Evolutionary conservation across 345 rosid genomes (phyloP).

Genomic region (Toxicodendron radicans): DNA sequence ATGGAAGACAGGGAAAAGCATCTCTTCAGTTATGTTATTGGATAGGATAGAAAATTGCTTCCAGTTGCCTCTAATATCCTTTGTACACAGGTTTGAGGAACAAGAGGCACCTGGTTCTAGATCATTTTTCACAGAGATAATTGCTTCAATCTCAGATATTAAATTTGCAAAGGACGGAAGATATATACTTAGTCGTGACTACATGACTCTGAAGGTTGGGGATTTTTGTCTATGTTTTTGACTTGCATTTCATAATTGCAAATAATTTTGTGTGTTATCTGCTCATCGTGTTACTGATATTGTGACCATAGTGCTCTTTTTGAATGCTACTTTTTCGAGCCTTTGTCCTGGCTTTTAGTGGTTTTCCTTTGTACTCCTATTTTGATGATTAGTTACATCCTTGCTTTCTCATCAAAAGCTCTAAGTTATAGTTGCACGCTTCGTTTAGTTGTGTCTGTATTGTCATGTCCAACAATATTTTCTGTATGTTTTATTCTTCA

Average conservation of each 20-base stretch:
- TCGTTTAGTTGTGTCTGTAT: neutral
- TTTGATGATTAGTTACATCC: neutral
- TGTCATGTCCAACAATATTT: neutral
- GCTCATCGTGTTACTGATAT: neutral
- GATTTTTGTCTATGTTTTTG: neutral
- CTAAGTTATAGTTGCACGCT: neutral
- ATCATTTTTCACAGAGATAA: conserved; percentile 99
- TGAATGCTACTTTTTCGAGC: neutral
- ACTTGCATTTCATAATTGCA: conserved; percentile 7
- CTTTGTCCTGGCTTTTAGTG: too few species aligned
- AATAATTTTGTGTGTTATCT: conserved; percentile 9
- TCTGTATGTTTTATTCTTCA: neutral
- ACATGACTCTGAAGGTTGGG: conserved; percentile 96
- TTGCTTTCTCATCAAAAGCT: neutral
- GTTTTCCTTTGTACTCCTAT: neutral
- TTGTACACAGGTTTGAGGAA: conserved; percentile 80
- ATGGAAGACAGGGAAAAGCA: neutral
- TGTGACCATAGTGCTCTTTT: neutral
- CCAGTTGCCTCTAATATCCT: neutral
- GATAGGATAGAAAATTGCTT: neutral
- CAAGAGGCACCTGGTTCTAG: conserved; percentile 86
- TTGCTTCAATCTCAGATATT: conserved; percentile 97
- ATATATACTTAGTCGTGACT: conserved; percentile 93
- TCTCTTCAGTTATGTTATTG: neutral
- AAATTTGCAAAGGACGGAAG: conserved; percentile 90